Evolutionary conservation across 2,329 filamentous ascomycete species (phyloP), one percentile per base, ranked within the genome.

Genomic region (Coniochaeta sp.): DNA sequence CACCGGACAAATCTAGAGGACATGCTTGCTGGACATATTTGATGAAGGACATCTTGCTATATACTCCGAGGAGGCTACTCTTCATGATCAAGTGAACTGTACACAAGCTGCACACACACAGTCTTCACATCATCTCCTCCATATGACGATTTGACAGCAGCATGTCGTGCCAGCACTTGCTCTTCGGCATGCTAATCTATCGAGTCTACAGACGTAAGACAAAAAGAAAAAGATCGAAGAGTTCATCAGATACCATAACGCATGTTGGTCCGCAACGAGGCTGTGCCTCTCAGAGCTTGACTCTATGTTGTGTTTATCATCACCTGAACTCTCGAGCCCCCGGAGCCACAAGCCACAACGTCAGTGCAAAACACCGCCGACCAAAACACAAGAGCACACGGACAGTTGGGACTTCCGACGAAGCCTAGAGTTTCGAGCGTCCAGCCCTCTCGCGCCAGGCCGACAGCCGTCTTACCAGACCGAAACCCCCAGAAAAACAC

Each of bases 261-360:
- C 68, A 72, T 72, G 67, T 73, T 67, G 69, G 69, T 82, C 79
- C 73, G 77, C 77, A 79, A 72, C 67, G 72, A 63, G 68, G 70
- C 74, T 72, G 70, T 68, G 73, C 74, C 73, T 73, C 85, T 96
- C 90, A 90, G 93, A 91, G 92, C 92, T 97, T 97, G 92, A 97
- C 92, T 97, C 93, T 96, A 93, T 93, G 80, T 42, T 82, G 86
- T 89, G 83, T 81, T 88, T 85, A 86, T 96, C 92, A 96, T 97
- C 93, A 96, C 83, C 69, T 88, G 77, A 83, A 83, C 83, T 89
- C 80, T 79, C 79, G n/a, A 73, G 69, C 67, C 63, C 59, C 66
- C 63, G 59, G 61, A 63, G 55, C 64, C 65, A 62, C 65, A 38
- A 38, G 56, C 52, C 64, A 55, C n/a, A 36, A 36, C 34, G 30